These are phyloP conservation scores for Boletus speciosus DNA, from an alignment of 768 basidiomycete species.

Conservation along the genomic window DNA sequence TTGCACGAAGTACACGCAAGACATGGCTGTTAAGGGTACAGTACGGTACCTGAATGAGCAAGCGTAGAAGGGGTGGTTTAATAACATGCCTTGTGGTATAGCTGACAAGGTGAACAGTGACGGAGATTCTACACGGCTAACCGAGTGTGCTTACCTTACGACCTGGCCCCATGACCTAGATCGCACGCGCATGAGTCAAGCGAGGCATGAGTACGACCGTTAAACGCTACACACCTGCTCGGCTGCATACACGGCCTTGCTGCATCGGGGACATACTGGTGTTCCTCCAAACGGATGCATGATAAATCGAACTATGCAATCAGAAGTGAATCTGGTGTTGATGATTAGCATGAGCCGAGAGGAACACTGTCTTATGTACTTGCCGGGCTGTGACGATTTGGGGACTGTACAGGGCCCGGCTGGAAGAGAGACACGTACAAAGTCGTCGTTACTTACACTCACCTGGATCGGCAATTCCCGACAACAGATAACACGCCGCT, in stretches of 20 bases:
- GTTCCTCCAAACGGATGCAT: slow-evolving; percentile 77
- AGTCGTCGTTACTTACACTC: neutral
- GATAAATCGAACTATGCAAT: slow-evolving; percentile 6
- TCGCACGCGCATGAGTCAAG: slow-evolving; percentile 9
- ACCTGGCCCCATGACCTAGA: slow-evolving; percentile 79
- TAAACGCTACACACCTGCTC: slow-evolving; percentile 59
- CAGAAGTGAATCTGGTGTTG: neutral
- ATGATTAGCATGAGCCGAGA: slow-evolving; percentile 4
- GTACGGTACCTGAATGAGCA: neutral
- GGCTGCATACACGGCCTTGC: slow-evolving; percentile 78
- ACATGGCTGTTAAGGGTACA: slow-evolving; percentile 54
- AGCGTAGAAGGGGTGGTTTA: neutral
- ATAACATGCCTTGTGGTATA: slow-evolving; percentile 70
- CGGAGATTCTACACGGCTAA: neutral
- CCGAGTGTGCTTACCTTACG: slow-evolving; percentile 60
- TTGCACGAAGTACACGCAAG: slow-evolving; percentile 72
- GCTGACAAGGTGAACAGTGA: slow-evolving; percentile 36
- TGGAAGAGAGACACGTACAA: neutral
- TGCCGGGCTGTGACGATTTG: slow-evolving; percentile 5
- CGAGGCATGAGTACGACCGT: neutral
- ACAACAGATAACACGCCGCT: neutral
- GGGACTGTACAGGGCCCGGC: neutral
- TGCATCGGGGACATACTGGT: slow-evolving; percentile 70
- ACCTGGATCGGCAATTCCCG: slow-evolving; percentile 16
- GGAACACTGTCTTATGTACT: slow-evolving; percentile 5